Evolutionary conservation across 2,329 filamentous ascomycete genomes (phyloP), one percentile per base, ranked within the genome.

Genomic region (Sporothrix phasma): DNA sequence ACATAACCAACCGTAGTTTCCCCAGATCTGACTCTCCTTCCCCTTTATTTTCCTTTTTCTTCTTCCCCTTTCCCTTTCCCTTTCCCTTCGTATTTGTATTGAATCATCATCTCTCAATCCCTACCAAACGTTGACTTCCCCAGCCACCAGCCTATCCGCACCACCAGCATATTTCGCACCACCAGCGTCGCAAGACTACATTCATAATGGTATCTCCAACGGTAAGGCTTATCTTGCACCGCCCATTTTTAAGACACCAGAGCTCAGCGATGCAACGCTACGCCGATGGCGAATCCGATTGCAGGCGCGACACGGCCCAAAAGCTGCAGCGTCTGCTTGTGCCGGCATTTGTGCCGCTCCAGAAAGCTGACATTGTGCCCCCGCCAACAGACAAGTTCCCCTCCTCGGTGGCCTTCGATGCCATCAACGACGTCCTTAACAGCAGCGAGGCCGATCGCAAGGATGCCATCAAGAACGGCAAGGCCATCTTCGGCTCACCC

Each of bases 321-420:
- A n/a, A n/a, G n/a, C n/a, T n/a, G n/a, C n/a, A n/a, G n/a, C n/a
- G n/a, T n/a, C n/a, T n/a, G n/a, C n/a, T n/a, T n/a, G n/a, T n/a
- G n/a, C n/a, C n/a, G n/a, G n/a, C n/a, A n/a, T n/a, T n/a, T n/a
- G n/a, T n/a, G n/a, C n/a, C n/a, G 17, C 6, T 37, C 10, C 24
- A 56, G 19, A 22, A 17, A 31, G 5, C 45, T 51, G 24, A 62
- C 58, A 29, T n/a, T 37, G 51, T 24, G 51, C 11, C 13, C 45
- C 56, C 4, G 31, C 31, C 29, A 58, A 46, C 70, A 92, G 89
- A 85, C 76, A 86, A 87, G 70, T 97, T 96, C 79, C 93, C 94
- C 69, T 86, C 93, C 73, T 97, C 94, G 66, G 87, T 79, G 69
- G 92, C 92, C 70, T 99, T 99, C 77, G 94, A 99, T 74, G 82